These are phyloP conservation scores for Ophiostoma piceae DNA, from an alignment of 2,329 filamentous ascomycete genomes.

Conservation along the genomic window DNA sequence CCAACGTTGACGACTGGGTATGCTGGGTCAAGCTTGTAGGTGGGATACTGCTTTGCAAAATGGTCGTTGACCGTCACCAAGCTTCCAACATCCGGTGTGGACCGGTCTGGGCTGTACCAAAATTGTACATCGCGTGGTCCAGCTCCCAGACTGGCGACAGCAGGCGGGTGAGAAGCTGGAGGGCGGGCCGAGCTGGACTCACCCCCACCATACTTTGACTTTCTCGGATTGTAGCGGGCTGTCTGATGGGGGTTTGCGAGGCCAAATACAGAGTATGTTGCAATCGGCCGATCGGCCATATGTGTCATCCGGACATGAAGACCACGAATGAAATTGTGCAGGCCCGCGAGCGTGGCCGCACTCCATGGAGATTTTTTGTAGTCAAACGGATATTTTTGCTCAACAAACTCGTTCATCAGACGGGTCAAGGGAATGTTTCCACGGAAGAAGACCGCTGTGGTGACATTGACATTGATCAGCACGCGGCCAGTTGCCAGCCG, in stretches of 20 bases:
- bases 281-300: conserved; percentile 34
- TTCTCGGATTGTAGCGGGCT: conserved; percentile 31
- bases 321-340: conserved; percentile 38
- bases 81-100: conserved; percentile 29
- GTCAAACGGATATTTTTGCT: neutral
- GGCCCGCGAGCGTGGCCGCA: conserved; percentile 15
- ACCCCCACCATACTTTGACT: neutral
- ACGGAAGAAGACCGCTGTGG: conserved; percentile 34
- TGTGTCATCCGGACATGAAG: conserved; percentile 39
- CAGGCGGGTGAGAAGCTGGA: conserved; percentile 29
- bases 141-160: conserved; percentile 36
- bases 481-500: conserved; percentile 34
- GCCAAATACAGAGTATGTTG: conserved; percentile 36
- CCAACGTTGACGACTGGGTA: conserved; percentile 57
- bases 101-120: conserved; percentile 37
- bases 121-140: conserved; percentile 52
- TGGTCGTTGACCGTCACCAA: conserved; percentile 51
- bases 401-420: conserved; percentile 22
- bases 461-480: conserved; percentile 37
- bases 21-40: conserved; percentile 34
- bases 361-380: neutral
- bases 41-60: conserved; percentile 40
- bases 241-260: conserved; percentile 32
- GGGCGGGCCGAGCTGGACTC: neutral
- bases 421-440: conserved; percentile 28